Percentiles rank a stretch among this genome's conserved stretches.
These are phyloP conservation scores for Singerocomus inundabilis DNA, from an alignment of 1,284 basidiomycete genomes.

Conservation along the genomic window DNA sequence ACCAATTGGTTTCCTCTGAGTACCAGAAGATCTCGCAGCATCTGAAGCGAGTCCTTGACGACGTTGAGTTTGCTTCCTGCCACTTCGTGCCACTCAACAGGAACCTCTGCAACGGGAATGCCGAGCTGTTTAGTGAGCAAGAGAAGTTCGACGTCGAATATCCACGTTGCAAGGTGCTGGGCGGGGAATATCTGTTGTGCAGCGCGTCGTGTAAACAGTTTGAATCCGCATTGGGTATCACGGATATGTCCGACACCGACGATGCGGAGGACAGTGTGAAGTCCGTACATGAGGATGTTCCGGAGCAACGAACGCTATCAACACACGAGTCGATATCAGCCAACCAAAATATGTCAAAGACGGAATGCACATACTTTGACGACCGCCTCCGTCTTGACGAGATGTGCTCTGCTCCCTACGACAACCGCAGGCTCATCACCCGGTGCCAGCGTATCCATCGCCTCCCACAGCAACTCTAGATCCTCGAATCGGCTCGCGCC, in stretches of 20 bases:
- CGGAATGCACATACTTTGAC: conserved; percentile 67
- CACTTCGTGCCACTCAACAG: conserved; percentile 91
- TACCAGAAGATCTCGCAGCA: conserved; percentile 85
- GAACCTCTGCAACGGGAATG: conserved; percentile 81
- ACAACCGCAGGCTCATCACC: conserved; percentile 61
- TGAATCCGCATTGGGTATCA: conserved; percentile 97
- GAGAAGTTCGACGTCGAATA: conserved; percentile 94
- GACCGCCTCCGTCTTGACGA: conserved; percentile 90
- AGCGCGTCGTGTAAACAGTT: conserved; percentile 81
- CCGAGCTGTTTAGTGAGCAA: conserved; percentile 76
- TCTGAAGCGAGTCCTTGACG: conserved; percentile 79
- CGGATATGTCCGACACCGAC: conserved; percentile 85
- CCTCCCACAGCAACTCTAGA: conserved; percentile 68
- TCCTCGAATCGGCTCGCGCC: conserved; percentile 88
- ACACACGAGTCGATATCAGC: not conserved
- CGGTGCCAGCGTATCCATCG: conserved; percentile 63
- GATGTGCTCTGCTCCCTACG: conserved; percentile 87
- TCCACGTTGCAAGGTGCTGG: conserved; percentile 86
- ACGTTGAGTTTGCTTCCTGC: conserved; percentile 89
- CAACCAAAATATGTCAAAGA: not conserved
- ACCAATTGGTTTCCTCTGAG: conserved; percentile 79
- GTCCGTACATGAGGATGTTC: conserved; percentile 89
- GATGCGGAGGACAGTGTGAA: conserved; percentile 81
- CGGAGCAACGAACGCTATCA: conserved; percentile 78
- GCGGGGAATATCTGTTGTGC: conserved; percentile 80